Percentiles rank a stretch among this genome's conserved stretches.
Evolutionary conservation across 139 green algal genomes (phyloP).

Genomic region (Coelastrella sp.): DNA sequence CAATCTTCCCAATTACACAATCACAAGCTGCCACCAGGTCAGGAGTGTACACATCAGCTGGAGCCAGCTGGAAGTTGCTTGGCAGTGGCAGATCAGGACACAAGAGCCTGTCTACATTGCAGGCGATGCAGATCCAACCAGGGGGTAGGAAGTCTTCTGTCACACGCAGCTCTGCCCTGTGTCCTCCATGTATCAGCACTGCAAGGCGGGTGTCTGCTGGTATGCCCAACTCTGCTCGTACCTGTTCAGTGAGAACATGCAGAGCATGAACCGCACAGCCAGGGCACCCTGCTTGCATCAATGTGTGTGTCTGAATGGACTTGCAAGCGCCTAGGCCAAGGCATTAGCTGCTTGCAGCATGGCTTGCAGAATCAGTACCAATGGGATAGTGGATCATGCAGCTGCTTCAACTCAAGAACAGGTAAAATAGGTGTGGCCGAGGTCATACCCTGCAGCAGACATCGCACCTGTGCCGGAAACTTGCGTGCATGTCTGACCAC

Average conservation of each 20-base stretch:
- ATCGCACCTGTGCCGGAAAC: slow-evolving; percentile 35
- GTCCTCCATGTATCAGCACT: slow-evolving; percentile 39
- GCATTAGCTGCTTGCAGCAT: too few relatives aligned
- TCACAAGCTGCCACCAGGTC: slow-evolving; percentile 73
- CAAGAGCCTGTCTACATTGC: slow-evolving; percentile 37
- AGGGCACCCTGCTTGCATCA: too few relatives aligned
- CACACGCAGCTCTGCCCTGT: slow-evolving; percentile 61
- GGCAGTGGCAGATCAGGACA: slow-evolving; percentile 29
- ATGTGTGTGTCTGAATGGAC: too few relatives aligned
- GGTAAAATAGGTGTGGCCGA: too few relatives aligned
- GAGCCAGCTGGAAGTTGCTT: slow-evolving; percentile 59
- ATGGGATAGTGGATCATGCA: not conserved
- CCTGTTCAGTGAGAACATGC: slow-evolving; percentile 7
- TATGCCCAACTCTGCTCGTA: slow-evolving; percentile 58
- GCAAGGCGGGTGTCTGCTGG: not conserved
- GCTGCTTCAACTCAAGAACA: not conserved
- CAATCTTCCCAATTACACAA: slow-evolving; percentile 81
- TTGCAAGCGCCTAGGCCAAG: too few relatives aligned
- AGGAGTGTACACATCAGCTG: slow-evolving; percentile 69
- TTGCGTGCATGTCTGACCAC: slow-evolving; percentile 64
- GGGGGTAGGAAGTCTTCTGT: slow-evolving; percentile 60
- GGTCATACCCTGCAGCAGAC: not conserved
- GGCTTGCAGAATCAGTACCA: too few relatives aligned
- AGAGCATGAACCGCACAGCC: too few relatives aligned
- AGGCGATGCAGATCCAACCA: slow-evolving; percentile 76